Conservation (phyloP, 805 yeast species). For the Barnettozyma sp. region DNA sequence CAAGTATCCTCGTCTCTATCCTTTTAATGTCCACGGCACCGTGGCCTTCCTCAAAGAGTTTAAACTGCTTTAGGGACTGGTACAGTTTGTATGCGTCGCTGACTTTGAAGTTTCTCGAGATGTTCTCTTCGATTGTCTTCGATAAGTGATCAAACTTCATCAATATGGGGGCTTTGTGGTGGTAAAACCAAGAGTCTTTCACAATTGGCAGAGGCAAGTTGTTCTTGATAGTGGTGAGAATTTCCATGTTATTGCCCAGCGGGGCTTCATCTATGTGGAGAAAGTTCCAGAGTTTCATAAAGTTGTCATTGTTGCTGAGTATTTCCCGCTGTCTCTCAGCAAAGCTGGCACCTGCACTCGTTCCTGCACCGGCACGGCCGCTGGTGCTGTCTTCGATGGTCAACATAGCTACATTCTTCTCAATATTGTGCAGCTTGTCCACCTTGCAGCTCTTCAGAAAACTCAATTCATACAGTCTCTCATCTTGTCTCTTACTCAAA, state of each 20-base stretch:
- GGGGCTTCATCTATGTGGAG: slow-evolving; percentile 9
- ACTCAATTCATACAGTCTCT: slow-evolving; percentile 17
- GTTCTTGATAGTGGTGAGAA: neutral
- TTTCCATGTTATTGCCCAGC: slow-evolving; percentile 3
- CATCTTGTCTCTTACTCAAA: slow-evolving; percentile 17
- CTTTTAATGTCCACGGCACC: neutral
- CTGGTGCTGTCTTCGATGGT: too few species aligned
- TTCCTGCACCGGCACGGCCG: too few species aligned
- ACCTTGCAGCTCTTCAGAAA: slow-evolving; percentile 15
- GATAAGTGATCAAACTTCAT: slow-evolving; percentile 5
- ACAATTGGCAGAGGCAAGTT: slow-evolving; percentile 8
- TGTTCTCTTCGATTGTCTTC: neutral
- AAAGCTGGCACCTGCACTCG: too few species aligned
- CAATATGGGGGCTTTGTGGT: slow-evolving; percentile 2
- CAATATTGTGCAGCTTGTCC: slow-evolving; percentile 14
- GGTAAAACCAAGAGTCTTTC: neutral
- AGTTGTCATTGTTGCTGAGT: slow-evolving; percentile 1
- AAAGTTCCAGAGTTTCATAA: slow-evolving; percentile 8
- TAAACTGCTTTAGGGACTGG: slow-evolving; percentile 2
- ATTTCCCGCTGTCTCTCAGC: neutral
- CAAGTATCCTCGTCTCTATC: slow-evolving; percentile 3
- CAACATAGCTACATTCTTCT: slow-evolving; percentile 11
- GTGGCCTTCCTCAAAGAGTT: slow-evolving; percentile 1
- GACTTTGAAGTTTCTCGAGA: slow-evolving; percentile 4
- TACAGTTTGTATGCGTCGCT: slow-evolving; percentile 8